Evolutionary conservation across 441 rosid species (phyloP), one percentile per base, ranked within the genome.

Genomic region (Hura crepitans): DNA sequence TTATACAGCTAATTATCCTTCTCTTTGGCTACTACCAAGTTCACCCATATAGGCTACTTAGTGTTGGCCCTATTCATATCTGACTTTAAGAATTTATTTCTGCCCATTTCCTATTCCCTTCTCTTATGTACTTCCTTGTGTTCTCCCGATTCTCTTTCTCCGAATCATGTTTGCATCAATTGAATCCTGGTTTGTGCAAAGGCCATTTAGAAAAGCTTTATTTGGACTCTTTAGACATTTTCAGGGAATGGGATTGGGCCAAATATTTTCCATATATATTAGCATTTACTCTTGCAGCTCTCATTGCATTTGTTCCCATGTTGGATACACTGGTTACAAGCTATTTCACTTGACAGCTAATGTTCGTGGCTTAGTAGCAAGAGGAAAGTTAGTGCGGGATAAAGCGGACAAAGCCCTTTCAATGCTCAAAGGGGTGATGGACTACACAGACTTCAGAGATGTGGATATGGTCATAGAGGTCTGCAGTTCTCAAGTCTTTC

Each of bases 401-500:
- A 84, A 85, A 78, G 97, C 91, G 70, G 88, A 85, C 35, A 86
- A 87, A 81, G 89, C 91, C 59, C 81, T 92, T 35, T 86, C 90
- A 45, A 81, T 90, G 82, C 87, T 94, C n/a, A 89, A 85, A 81
- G 97, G 99, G 75, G 94, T 73, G 27, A 73, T 92, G 68, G 96
- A 92, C 70, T 94, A 94, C 75, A 75, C 89, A 33, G 94, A 89
- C 65, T 89, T 94, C 71, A 86, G 78, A 80, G 93, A 94, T 69
- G 97, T 92, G 70, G 99, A 94, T 74, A 86, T 92, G 94, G 97
- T 94, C 74, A 87, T 94, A 69, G 99, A 94, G 97, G 99, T 88
- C 27, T 54, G 84, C 46, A 69, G 58, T 11, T 42, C n/a, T 9
- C 15, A 39, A 58, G 45, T 67, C 14, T 35, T 4, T 22, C 17